Evolutionary conservation across 2,329 filamentous ascomycete species (phyloP).

Genomic region (Trichoderma sp.): DNA sequence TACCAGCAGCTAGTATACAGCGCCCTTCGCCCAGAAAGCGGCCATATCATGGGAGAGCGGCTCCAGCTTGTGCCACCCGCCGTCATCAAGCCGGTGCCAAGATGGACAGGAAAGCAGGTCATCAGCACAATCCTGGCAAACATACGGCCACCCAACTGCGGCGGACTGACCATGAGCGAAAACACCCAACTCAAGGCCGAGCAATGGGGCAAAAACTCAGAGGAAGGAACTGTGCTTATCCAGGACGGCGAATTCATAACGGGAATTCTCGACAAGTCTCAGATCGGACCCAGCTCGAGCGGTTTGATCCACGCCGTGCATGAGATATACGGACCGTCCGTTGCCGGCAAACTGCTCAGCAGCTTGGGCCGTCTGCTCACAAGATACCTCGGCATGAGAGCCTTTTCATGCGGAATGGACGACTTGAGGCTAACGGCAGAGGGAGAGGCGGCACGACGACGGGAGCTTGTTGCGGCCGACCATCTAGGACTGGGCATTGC

Average conservation of each 20-base stretch:
- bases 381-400: slow-evolving; percentile 86
- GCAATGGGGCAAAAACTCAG: slow-evolving; percentile 70
- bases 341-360: slow-evolving; percentile 85
- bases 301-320: slow-evolving; percentile 91
- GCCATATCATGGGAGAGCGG: slow-evolving; percentile 79
- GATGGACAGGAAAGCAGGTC: slow-evolving; percentile 97
- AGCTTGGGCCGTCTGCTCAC: slow-evolving; percentile 88
- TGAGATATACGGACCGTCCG: slow-evolving; percentile 85
- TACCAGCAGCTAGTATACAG: slow-evolving; percentile 95
- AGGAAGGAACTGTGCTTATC: slow-evolving; percentile 81
- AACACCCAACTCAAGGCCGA: slow-evolving; percentile 77
- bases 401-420: slow-evolving; percentile 96
- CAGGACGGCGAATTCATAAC: slow-evolving; percentile 84
- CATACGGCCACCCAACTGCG: slow-evolving; percentile 75
- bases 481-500: slow-evolving; percentile 77
- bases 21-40: slow-evolving; percentile 84
- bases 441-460: slow-evolving; percentile 71
- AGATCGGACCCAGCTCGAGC: slow-evolving; percentile 83
- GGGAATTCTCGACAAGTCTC: slow-evolving; percentile 93
- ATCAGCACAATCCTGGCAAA: slow-evolving; percentile 93
- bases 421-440: slow-evolving; percentile 82
- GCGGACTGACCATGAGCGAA: slow-evolving; percentile 76
- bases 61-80: slow-evolving; percentile 81
- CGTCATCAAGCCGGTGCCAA: slow-evolving; percentile 73
- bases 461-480: slow-evolving; percentile 68